A percentile compares a stretch with the other conserved stretches of the same genome.
Evolutionary conservation across 257 asterid genomes (phyloP).

Genomic region (Przewalskia tangutica): DNA sequence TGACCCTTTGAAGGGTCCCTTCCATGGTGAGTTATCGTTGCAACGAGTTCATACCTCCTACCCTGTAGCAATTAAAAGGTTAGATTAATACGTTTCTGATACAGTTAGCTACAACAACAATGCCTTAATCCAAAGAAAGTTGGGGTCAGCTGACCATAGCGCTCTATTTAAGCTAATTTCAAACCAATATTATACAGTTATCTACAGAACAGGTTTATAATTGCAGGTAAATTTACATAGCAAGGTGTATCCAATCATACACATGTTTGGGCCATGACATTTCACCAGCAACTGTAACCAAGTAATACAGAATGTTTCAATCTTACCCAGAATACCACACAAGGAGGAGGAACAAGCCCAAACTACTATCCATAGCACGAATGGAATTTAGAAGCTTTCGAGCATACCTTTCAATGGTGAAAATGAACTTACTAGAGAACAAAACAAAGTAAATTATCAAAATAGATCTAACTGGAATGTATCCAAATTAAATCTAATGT

Average conservation of each 20-base stretch:
- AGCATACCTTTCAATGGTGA: not conserved
- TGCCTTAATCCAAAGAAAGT: not conserved
- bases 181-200: not conserved
- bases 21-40: conserved; percentile 77
- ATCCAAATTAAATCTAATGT: not conserved
- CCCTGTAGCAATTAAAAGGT: conserved; percentile 24
- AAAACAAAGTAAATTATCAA: not conserved
- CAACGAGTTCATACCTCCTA: conserved; percentile 58
- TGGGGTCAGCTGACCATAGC: not conserved
- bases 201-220: not conserved
- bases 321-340: not conserved
- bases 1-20: conserved; percentile 72
- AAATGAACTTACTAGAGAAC: not conserved
- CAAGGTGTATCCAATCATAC: not conserved
- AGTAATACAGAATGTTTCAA: not conserved
- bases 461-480: not conserved
- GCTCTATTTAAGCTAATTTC: not conserved
- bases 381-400: not conserved
- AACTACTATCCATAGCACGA: not conserved
- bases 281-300: not conserved
- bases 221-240: not conserved
- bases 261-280: not conserved
- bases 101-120: not conserved
- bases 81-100: not conserved
- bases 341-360: not conserved